Evolutionary conservation across 345 rosid genomes (phyloP).

Genomic region (Anastatica hierochuntica): DNA sequence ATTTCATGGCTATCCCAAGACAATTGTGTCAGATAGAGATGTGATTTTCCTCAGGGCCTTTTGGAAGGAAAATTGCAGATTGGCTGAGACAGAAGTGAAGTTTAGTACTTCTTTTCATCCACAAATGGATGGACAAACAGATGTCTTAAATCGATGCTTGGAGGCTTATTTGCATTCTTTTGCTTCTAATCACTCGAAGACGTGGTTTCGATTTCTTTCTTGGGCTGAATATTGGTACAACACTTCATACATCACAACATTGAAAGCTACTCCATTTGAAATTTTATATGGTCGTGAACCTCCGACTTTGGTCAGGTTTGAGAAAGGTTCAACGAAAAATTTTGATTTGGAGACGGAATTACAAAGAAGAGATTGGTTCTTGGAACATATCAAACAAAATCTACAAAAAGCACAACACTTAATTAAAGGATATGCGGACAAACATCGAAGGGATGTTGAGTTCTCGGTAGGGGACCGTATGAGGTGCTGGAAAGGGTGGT

Average conservation of each 20-base stretch:
- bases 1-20: neutral
- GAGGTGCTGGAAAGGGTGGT: neutral
- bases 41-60: neutral
- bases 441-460: neutral
- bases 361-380: neutral
- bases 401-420: no score
- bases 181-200: neutral
- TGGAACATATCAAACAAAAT: neutral
- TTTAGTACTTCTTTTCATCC: neutral
- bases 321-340: neutral
- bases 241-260: neutral
- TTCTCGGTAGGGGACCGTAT: neutral
- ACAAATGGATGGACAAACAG: neutral
- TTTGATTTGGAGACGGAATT: neutral
- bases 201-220: neutral
- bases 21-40: neutral
- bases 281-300: neutral
- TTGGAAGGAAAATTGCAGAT: neutral
- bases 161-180: neutral
- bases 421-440: neutral
- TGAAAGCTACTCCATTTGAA: neutral
- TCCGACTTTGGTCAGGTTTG: neutral
- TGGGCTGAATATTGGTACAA: neutral
- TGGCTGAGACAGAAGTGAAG: neutral
- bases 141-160: neutral